Conservation (phyloP, 768 basidiomycete species). For the Lactifluus echinatus region DNA sequence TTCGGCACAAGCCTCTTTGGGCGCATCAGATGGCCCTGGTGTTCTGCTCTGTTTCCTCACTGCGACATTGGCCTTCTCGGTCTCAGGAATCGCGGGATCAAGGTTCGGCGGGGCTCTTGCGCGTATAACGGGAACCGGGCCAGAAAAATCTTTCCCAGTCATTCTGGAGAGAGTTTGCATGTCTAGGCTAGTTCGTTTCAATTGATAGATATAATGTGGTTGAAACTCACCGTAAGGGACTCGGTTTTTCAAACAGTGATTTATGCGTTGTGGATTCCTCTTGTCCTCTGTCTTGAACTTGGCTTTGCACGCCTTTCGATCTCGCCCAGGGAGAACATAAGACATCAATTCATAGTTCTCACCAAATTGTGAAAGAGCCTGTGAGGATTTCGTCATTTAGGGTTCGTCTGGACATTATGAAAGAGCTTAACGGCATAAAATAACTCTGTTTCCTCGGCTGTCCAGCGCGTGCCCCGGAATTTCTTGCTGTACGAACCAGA, state of each 20-base stretch:
- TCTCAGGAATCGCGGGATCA: slow-evolving; percentile 22
- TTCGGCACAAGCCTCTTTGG: slow-evolving; percentile 1
- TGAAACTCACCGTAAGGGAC: slow-evolving; percentile 59
- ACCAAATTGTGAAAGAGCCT: slow-evolving; percentile 87
- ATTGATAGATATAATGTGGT: not conserved
- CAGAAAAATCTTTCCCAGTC: slow-evolving; percentile 82
- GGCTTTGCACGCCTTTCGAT: slow-evolving; percentile 84
- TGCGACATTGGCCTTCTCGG: not conserved
- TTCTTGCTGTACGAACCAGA: slow-evolving; percentile 75
- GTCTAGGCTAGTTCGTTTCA: slow-evolving; percentile 35
- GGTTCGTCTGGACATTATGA: not conserved
- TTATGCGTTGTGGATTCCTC: slow-evolving; percentile 68
- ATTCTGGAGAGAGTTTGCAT: slow-evolving; percentile 65
- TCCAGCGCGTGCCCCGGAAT: slow-evolving; percentile 79
- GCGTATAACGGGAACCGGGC: slow-evolving; percentile 64
- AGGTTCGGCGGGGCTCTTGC: slow-evolving; percentile 32
- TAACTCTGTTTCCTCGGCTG: slow-evolving; percentile 78
- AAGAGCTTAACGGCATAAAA: slow-evolving; percentile 70
- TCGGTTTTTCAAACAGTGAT: slow-evolving; percentile 63
- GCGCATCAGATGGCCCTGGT: slow-evolving; percentile 4
- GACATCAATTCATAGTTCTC: slow-evolving; percentile 93
- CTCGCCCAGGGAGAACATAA: slow-evolving; percentile 73
- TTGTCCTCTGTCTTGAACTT: slow-evolving; percentile 90
- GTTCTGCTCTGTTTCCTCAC: slow-evolving; percentile 16
- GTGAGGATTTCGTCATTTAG: not conserved